Base-by-base conservation (phyloP, 768 basidiomycete species). In the Phaffia tasmanica region DNA sequence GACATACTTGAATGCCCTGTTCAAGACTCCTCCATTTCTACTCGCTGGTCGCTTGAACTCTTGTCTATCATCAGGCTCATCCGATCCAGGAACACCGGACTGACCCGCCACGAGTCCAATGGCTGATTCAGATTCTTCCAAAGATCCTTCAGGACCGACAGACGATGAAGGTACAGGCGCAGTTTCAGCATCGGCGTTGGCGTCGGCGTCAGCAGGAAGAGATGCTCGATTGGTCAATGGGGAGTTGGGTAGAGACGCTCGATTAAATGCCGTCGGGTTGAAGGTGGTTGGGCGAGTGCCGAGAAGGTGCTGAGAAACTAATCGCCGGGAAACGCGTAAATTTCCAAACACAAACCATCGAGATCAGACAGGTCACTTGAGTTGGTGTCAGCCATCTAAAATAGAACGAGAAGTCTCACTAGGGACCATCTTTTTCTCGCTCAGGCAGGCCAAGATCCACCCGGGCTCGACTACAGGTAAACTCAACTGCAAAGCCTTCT, bases 381-480 rank as follows among this genome's bases (percentile, higher is more conserved):
- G 23, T 29, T 58, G 7, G 27, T 29, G 19, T 25, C 57, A 21
- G 23, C 16, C 23, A 23, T 18, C 18, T 27, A 15, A 27, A 9
- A 8, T 27, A 29, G 25, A 18, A 51, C 35, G 6, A 25, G 18
- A 25, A n/a, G 15, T 75, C 84, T 69, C 70, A 91, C 90, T 86
- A 8, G 56, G 56, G 27, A 61, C 59, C 47, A 42, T 46, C 61
- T 69, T 88, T 73, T 86, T 85, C 74, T 94, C 89, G 0, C 83
- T 75, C 60, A 86, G 83, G 74, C 94, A 97, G 0, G 94, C 90
- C 42, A 97, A 75, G 70, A 98, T 82, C 94, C 95, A 98, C 56
- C 88, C 85, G 1, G 94, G 94, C 69, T 91, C 87, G 1, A 98
- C 91, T 60, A 98, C 85, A 0, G 95, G 95, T 66, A 98, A 89